Conservation (phyloP, 1,139 yeast genomes). For the Kodamaea plutei region DNA sequence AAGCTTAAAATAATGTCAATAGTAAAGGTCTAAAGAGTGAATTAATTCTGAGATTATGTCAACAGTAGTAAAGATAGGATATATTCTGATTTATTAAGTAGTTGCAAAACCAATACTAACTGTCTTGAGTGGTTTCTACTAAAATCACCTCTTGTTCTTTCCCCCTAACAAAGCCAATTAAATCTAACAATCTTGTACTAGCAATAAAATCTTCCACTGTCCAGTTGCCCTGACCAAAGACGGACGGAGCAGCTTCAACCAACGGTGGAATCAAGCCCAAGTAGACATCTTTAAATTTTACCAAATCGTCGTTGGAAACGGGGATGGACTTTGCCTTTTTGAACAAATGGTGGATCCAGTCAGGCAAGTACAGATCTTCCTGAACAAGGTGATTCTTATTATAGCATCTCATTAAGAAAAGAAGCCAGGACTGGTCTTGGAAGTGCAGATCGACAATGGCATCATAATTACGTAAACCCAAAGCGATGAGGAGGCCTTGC, state of each 20-base stretch:
- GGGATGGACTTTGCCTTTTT: conserved; percentile 35
- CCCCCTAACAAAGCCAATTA: conserved; percentile 55
- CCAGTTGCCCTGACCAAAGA: conserved; percentile 61
- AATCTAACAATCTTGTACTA: conserved; percentile 59
- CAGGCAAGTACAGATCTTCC: conserved; percentile 41
- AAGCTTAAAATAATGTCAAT: too few species aligned
- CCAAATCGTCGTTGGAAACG: conserved; percentile 48
- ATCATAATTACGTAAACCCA: conserved; percentile 56
- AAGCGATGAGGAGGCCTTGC: conserved; percentile 49
- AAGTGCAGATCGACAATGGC: conserved; percentile 44
- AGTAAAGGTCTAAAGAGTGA: too few species aligned
- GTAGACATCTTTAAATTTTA: conserved; percentile 53
- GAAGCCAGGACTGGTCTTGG: conserved; percentile 55
- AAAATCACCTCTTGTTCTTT: conserved; percentile 59
- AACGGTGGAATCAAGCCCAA: conserved; percentile 53
- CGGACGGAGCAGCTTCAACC: conserved; percentile 54
- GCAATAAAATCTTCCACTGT: conserved; percentile 53
- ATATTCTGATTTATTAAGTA: too few species aligned
- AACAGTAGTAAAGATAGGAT: too few species aligned
- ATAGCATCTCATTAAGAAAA: conserved; percentile 60
- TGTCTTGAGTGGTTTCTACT: too few species aligned
- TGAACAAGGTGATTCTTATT: conserved; percentile 40
- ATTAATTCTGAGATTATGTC: too few species aligned
- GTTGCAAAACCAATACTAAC: too few species aligned
- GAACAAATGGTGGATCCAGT: conserved; percentile 48